Evolutionary conservation across 116 monocot species (phyloP).

Genomic region (Cymodocea nodosa): DNA sequence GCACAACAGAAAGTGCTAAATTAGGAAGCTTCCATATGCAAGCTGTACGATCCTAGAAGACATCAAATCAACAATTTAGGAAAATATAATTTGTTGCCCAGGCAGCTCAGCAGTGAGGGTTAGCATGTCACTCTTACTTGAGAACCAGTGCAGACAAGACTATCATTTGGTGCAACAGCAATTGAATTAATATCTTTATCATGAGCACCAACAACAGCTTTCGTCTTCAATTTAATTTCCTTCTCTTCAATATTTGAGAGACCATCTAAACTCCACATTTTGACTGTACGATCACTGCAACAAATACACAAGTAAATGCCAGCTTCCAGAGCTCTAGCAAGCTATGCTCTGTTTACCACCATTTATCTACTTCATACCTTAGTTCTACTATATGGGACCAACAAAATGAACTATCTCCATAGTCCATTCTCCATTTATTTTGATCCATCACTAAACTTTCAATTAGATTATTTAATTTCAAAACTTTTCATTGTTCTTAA

Average conservation of each 20-base stretch:
- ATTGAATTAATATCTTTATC: slow-evolving; percentile 95
- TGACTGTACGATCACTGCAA: slow-evolving; percentile 74
- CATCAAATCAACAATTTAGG: neutral
- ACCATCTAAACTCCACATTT: slow-evolving; percentile 68
- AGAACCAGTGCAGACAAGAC: slow-evolving; percentile 89
- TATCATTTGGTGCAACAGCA: slow-evolving; percentile 83
- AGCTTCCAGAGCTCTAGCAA: neutral
- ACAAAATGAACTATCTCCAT: too few species aligned
- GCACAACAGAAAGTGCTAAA: slow-evolving; percentile 32
- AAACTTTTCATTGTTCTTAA: too few species aligned
- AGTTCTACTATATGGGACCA: too few species aligned
- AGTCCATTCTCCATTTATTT: too few species aligned
- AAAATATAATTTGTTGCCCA: neutral
- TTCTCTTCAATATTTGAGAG: slow-evolving; percentile 23
- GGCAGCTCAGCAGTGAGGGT: neutral
- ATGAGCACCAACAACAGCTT: slow-evolving; percentile 83
- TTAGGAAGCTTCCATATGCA: slow-evolving; percentile 92
- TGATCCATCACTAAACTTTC: too few species aligned
- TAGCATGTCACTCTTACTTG: slow-evolving; percentile 36
- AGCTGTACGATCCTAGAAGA: slow-evolving; percentile 72
- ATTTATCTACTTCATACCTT: neutral
- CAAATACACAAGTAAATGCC: neutral
- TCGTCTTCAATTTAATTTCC: slow-evolving; percentile 55
- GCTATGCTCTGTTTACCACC: neutral
- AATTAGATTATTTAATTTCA: too few species aligned